phyloP scores from a whole-genome alignment of 352 stramenopile genomes.

The Pilasporangium apinafurcum region DNA sequence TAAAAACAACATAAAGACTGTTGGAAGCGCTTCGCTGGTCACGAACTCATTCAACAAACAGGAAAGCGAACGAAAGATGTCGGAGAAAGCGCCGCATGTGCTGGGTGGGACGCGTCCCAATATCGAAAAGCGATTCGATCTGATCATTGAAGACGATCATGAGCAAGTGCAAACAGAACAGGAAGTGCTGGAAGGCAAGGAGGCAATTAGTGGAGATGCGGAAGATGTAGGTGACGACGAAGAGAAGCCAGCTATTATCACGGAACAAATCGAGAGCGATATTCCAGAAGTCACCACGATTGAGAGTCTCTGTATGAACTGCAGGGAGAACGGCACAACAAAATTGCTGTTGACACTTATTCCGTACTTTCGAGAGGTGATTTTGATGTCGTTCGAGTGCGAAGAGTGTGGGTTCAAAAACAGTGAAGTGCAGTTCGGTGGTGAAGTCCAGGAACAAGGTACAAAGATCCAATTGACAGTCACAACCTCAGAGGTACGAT shows the following conservation, averaged over 20 bases:
- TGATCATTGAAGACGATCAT: slow-evolving; percentile 15
- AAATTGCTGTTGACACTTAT: slow-evolving; percentile 90
- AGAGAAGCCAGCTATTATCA: slow-evolving; percentile 24
- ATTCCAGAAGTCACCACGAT: slow-evolving; percentile 53
- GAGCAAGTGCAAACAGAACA: slow-evolving; percentile 6
- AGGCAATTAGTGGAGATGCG: background rate
- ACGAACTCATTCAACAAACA: slow-evolving; percentile 5
- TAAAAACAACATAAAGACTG: too few species aligned
- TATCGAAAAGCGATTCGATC: slow-evolving; percentile 45
- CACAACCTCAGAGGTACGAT: slow-evolving; percentile 18
- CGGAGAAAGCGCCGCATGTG: slow-evolving; percentile 48
- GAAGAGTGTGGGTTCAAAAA: slow-evolving; percentile 81
- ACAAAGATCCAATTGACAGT: slow-evolving; percentile 50
- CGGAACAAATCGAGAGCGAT: slow-evolving; percentile 41
- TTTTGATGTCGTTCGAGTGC: slow-evolving; percentile 92
- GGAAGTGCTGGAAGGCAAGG: background rate
- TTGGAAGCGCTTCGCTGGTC: slow-evolving; percentile 4
- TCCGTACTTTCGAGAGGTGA: slow-evolving; percentile 93
- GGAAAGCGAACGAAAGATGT: slow-evolving; percentile 23
- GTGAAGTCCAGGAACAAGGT: slow-evolving; percentile 64
- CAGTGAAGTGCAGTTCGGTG: slow-evolving; percentile 65
- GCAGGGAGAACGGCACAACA: slow-evolving; percentile 79
- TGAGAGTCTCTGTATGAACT: slow-evolving; percentile 89
- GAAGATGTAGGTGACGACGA: slow-evolving; percentile 6
- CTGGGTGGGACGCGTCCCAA: slow-evolving; percentile 54